phyloP scores from a whole-genome alignment of 495 filamentous ascomycete species.

The Cercophora newfieldiana region DNA sequence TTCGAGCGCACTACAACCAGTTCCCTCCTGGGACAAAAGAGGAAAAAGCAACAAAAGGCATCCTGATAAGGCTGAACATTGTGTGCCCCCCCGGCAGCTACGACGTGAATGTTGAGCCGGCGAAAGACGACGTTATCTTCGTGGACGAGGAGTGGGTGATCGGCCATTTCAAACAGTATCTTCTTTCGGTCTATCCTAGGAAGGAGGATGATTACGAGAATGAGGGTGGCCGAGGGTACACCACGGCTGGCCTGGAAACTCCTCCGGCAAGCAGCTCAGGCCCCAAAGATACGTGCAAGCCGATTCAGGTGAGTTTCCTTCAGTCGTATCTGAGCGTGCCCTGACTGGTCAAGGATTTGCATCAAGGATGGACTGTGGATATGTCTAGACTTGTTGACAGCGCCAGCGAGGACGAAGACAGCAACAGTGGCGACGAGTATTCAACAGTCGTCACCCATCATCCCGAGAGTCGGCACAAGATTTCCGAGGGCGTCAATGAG shows the following conservation, averaged over 20 bases:
- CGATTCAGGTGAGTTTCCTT: not conserved
- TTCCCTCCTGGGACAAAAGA: not conserved
- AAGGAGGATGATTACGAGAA: not conserved
- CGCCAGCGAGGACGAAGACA: conserved; percentile 16
- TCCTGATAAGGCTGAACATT: conserved; percentile 76
- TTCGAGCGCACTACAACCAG: conserved; percentile 25
- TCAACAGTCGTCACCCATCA: too few species aligned
- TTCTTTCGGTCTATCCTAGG: conserved; percentile 48
- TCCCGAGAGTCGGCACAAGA: not conserved
- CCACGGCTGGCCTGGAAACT: not conserved
- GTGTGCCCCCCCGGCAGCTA: conserved; percentile 70
- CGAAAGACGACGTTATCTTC: conserved; percentile 88
- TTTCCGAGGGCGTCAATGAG: not conserved
- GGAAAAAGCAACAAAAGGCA: conserved; percentile 35
- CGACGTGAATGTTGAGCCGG: conserved; percentile 86
- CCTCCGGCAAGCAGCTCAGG: not conserved
- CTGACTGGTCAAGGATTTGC: conserved; percentile 9
- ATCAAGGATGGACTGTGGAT: conserved; percentile 25
- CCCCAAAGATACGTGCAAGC: not conserved
- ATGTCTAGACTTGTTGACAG: conserved; percentile 19
- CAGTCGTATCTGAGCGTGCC: not conserved
- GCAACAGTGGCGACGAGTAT: not conserved
- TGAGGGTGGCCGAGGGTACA: not conserved
- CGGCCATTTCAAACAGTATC: conserved; percentile 53
- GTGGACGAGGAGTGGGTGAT: conserved; percentile 55